A percentile compares a stretch with the other conserved stretches of the same genome.
These are phyloP conservation scores for Eutypella sp. DNA, from an alignment of 2,329 filamentous ascomycete species.

Conservation along the genomic window DNA sequence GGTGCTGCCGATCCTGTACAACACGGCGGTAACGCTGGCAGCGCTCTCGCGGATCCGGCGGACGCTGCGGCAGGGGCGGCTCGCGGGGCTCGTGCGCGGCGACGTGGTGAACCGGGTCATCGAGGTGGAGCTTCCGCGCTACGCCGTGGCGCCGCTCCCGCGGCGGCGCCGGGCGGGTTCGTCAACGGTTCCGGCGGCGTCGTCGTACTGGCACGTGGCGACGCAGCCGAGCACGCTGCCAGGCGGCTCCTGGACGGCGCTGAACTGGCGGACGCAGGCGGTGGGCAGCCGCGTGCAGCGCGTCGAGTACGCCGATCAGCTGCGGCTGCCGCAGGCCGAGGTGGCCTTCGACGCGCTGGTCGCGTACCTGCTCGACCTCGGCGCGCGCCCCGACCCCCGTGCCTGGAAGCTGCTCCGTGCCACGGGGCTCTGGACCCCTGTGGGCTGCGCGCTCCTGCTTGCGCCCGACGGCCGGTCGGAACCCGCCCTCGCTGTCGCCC, in stretches of 20 bases:
- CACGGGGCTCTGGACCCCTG: slow-evolving; percentile 56
- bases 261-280: slow-evolving; percentile 60
- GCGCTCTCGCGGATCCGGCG: slow-evolving; percentile 57
- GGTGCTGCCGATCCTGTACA: slow-evolving; percentile 62
- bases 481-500: slow-evolving; percentile 49
- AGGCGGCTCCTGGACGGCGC: slow-evolving; percentile 60
- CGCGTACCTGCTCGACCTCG: slow-evolving; percentile 58
- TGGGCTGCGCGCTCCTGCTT: slow-evolving; percentile 51
- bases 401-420: slow-evolving; percentile 54
- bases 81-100: slow-evolving; percentile 56
- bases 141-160: slow-evolving; percentile 57
- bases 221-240: slow-evolving; percentile 47
- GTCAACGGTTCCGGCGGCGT: too few species aligned
- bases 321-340: slow-evolving; percentile 49
- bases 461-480: slow-evolving; percentile 47
- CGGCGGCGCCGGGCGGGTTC: slow-evolving; percentile 41
- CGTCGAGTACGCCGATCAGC: slow-evolving; percentile 56
- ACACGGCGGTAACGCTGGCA: slow-evolving; percentile 54
- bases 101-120: slow-evolving; percentile 62
- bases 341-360: slow-evolving; percentile 55
- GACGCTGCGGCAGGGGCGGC: slow-evolving; percentile 50
- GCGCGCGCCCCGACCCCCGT: slow-evolving; percentile 54
- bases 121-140: slow-evolving; percentile 61
- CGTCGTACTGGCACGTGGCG: slow-evolving; percentile 57
- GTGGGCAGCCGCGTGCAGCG: slow-evolving; percentile 59